Evolutionary conservation across 2,329 filamentous ascomycete species (phyloP).

Genomic region (Aspergillus brunneoviolaceus): DNA sequence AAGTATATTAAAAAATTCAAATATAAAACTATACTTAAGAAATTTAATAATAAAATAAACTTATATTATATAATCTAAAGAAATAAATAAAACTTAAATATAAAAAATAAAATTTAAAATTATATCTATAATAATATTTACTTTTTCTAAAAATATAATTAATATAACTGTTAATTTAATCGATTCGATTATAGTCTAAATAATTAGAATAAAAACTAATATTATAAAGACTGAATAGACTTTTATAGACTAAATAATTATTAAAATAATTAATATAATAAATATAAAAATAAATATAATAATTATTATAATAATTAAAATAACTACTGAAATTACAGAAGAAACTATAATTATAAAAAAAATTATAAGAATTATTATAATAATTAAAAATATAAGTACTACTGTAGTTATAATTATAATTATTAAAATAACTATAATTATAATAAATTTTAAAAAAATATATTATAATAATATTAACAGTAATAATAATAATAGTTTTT

Average conservation of each 20-base stretch:
- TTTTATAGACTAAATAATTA: no score
- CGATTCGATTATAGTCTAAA: no score
- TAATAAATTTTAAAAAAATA: no score
- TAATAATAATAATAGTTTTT: no score
- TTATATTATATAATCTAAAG: neutral
- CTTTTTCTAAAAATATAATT: neutral
- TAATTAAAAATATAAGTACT: neutral
- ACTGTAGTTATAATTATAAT: neutral
- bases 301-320: no score
- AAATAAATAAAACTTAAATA: neutral
- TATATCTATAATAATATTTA: neutral
- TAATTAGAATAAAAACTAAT: no score
- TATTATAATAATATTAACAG: neutral
- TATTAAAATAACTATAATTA: no score
- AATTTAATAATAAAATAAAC: neutral
- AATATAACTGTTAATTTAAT: neutral
- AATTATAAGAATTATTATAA: neutral
- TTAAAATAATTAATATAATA: no score
- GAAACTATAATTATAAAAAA: no score
- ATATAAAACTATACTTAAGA: neutral
- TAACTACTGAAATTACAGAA: no score
- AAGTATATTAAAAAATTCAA: neutral
- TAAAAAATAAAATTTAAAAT: neutral
- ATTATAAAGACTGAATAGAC: no score
- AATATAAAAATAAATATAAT: no score